Conservation (phyloP, 306 rosid species). For the Hippophae gyantsensis region DNA sequence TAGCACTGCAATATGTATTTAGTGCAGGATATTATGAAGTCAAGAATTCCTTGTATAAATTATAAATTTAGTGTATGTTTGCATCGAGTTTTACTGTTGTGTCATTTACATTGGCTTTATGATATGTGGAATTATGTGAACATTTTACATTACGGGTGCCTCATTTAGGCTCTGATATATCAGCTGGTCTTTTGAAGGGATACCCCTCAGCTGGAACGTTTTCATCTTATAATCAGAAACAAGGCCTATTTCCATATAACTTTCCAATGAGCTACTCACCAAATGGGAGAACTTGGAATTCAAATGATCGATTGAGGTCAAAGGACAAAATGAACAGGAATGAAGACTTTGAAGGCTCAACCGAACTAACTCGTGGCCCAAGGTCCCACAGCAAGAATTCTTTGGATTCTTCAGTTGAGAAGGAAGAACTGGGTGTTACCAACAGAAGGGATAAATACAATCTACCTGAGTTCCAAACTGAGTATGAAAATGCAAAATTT, state of each 20-base stretch:
- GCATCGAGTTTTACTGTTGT: neutral
- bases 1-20: too few relatives aligned
- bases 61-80: too few relatives aligned
- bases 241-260: conserved; percentile 19
- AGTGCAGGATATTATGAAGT: too few relatives aligned
- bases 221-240: conserved; percentile 31
- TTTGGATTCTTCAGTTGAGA: conserved; percentile 27
- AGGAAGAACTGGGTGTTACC: conserved; percentile 29
- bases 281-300: conserved; percentile 30
- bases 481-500: conserved; percentile 53
- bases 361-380: conserved; percentile 63
- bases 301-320: conserved; percentile 25
- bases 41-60: too few relatives aligned
- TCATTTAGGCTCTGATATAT: conserved; percentile 35
- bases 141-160: conserved; percentile 33
- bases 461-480: conserved; percentile 45
- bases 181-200: conserved; percentile 30
- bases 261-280: conserved; percentile 20
- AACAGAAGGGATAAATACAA: conserved; percentile 47
- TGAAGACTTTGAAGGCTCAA: conserved; percentile 34
- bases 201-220: conserved; percentile 29
- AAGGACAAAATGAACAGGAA: conserved; percentile 30
- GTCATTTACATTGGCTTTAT: neutral
- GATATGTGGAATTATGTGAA: conserved; percentile 11
- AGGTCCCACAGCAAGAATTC: conserved; percentile 35